These are phyloP conservation scores for Suhomyces guaymorum DNA, from an alignment of 1,139 yeast genomes.

Conservation along the genomic window DNA sequence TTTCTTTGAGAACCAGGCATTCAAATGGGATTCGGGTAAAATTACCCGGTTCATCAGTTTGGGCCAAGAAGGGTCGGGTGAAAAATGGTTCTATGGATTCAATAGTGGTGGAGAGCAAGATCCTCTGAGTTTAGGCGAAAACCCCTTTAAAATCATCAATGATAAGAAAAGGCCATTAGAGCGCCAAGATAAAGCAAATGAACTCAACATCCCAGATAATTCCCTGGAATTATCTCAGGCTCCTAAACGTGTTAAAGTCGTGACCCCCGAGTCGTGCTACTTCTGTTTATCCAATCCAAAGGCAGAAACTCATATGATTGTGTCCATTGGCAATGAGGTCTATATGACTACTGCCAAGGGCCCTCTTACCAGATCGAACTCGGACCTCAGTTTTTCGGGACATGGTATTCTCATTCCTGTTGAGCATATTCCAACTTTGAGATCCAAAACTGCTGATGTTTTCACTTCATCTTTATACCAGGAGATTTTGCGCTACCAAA, in stretches of 20 bases:
- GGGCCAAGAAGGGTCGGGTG: conserved; percentile 55
- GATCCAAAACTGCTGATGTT: conserved; percentile 19
- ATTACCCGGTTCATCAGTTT: conserved; percentile 65
- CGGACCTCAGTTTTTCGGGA: conserved; percentile 60
- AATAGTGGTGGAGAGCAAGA: conserved; percentile 29
- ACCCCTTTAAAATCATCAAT: no score
- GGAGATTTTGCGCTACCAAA: conserved; percentile 43
- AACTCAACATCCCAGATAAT: no score
- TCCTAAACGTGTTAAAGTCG: conserved; percentile 23
- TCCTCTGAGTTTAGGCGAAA: conserved; percentile 21
- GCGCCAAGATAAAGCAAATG: no score
- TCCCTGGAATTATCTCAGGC: no score
- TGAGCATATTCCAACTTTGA: conserved; percentile 60
- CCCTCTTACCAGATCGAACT: conserved; percentile 61
- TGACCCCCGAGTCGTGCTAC: conserved; percentile 65
- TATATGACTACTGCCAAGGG: conserved; percentile 87
- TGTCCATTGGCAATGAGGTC: conserved; percentile 65
- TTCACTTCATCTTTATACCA: conserved; percentile 21
- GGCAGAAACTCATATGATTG: conserved; percentile 76
- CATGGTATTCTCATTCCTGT: conserved; percentile 86
- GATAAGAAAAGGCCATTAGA: no score
- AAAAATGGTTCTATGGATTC: conserved; percentile 78
- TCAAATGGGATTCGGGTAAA: conserved; percentile 49
- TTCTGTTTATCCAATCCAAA: conserved; percentile 83
- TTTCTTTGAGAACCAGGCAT: conserved; percentile 60